Base-by-base conservation (phyloP, 2,329 filamentous ascomycete species). In the Trichoderma aggressivum region DNA sequence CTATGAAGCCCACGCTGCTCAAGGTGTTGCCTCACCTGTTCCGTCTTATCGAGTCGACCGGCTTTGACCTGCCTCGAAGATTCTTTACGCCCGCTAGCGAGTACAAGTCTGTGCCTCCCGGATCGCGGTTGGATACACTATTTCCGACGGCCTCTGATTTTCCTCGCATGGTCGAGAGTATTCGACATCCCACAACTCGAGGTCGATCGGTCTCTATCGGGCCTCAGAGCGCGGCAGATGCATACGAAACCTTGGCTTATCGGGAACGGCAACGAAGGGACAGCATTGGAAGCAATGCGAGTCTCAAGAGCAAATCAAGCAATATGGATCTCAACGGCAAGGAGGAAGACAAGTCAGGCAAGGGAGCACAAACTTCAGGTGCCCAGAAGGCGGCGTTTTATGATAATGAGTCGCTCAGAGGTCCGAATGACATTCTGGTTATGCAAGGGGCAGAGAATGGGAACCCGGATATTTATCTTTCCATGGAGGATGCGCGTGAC, bases 181-280 rank as follows among this genome's bases (percentile, higher is more conserved):
- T 98, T 59, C 90, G 94, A 28, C 90, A 95, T 75, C 92, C 94
- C 0, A 84, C 81, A 5, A 83, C 82, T 16, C 86, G 94, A 72
- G 91, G 91, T 73, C 89, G 96, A 65, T 92, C 94, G 36, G 89
- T 98, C 39, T 97, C 94, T 7, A 88, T 98, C 67, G 96, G 96
- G 0, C 96, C 96, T 2, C 96, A 98, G 82, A 98, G 94, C 59
- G 94, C 94, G 72, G 96, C 96, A 2, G 96, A 99, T 82, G 96
- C 94, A 28, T 97, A 98, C 82, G 96, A 99, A 83, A 94, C 94
- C 24, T 85, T 99, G 62, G 96, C 95, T 7, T 97, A 97, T 78
- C 90, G 95, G 24, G 94, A 97, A 77, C 82, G 87, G 26, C 82
- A 84, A 70, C 81, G 87, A 34, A 80, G 86, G 36, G 87, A 89